These are phyloP conservation scores for Trichothecium roseum DNA, from an alignment of 2,329 filamentous ascomycete genomes.

Conservation along the genomic window DNA sequence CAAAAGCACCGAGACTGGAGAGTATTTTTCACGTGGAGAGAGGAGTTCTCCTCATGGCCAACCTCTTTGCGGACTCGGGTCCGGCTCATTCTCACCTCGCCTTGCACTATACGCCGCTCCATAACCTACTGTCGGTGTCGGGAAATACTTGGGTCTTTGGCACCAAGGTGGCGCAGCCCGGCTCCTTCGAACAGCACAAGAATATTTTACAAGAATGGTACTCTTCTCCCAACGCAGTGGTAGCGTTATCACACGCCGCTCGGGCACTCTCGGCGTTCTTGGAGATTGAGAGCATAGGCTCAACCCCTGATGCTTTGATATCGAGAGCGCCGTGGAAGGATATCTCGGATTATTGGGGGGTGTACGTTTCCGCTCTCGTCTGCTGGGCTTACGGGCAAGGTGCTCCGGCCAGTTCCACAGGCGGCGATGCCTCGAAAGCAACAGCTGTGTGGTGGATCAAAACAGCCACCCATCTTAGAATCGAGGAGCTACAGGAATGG, in stretches of 20 bases:
- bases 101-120: slow-evolving; percentile 47
- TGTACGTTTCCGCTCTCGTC: slow-evolving; percentile 47
- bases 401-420: slow-evolving; percentile 5
- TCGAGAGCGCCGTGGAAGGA: slow-evolving; percentile 16
- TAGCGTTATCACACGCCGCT: slow-evolving; percentile 39
- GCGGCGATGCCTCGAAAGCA: slow-evolving; percentile 12
- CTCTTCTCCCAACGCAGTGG: slow-evolving; percentile 30
- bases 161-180: slow-evolving; percentile 35
- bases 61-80: slow-evolving; percentile 33
- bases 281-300: slow-evolving; percentile 3
- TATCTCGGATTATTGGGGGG: slow-evolving; percentile 41
- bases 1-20: slow-evolving; percentile 11
- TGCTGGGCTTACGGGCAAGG: slow-evolving; percentile 44
- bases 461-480: slow-evolving; percentile 27
- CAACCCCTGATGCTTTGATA: not conserved
- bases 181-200: slow-evolving; percentile 35
- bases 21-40: slow-evolving; percentile 12
- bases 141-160: slow-evolving; percentile 50
- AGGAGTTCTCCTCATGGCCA: slow-evolving; percentile 18
- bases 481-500: slow-evolving; percentile 26
- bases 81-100: slow-evolving; percentile 45
- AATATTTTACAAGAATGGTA: slow-evolving; percentile 35
- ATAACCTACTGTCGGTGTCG: slow-evolving; percentile 45
- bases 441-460: slow-evolving; percentile 26
- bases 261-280: slow-evolving; percentile 38